Percentiles rank a stretch among this genome's conserved stretches.
Conservation (phyloP, 23 red algal genomes). For the Agarophyton chilense region DNA sequence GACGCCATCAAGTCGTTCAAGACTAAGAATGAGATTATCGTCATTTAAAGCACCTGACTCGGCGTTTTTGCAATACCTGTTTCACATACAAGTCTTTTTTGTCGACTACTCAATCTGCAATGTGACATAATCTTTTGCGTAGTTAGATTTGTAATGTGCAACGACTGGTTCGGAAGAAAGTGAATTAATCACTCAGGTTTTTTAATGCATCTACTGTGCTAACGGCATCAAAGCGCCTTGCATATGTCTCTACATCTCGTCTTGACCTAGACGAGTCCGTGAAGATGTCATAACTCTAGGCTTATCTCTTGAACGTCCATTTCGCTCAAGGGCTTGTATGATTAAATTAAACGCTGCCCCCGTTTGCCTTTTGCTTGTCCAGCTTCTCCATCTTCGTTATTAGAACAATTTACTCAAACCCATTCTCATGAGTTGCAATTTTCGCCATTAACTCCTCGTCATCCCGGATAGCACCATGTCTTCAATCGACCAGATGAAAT, state of each 20-base stretch:
- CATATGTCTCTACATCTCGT: slow-evolving; percentile 81
- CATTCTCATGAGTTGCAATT: not conserved
- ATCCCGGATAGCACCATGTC: slow-evolving; percentile 69
- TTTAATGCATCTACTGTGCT: not conserved
- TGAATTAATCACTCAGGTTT: too few species aligned
- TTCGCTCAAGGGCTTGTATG: slow-evolving; percentile 42
- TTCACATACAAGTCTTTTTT: too few species aligned
- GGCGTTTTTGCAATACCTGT: not conserved
- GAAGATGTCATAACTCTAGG: slow-evolving; percentile 67
- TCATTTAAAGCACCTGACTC: slow-evolving; percentile 48
- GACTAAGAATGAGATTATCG: slow-evolving; percentile 86
- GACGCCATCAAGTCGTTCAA: slow-evolving; percentile 99
- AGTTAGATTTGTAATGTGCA: too few species aligned
- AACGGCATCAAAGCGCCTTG: slow-evolving; percentile 13
- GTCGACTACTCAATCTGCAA: too few species aligned
- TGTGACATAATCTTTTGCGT: too few species aligned
- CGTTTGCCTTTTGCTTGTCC: slow-evolving; percentile 54
- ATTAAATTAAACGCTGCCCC: slow-evolving; percentile 5
- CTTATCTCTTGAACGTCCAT: slow-evolving; percentile 38
- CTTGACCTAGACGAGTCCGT: slow-evolving; percentile 50
- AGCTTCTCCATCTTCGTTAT: slow-evolving; percentile 96
- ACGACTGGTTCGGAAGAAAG: too few species aligned
- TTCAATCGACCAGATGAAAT: slow-evolving; percentile 89
- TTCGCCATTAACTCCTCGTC: slow-evolving; percentile 67
- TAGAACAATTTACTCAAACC: slow-evolving; percentile 69